phyloP scores from a whole-genome alignment of 2,329 filamentous ascomycete genomes.

The Aaosphaeria pasadenensis region DNA sequence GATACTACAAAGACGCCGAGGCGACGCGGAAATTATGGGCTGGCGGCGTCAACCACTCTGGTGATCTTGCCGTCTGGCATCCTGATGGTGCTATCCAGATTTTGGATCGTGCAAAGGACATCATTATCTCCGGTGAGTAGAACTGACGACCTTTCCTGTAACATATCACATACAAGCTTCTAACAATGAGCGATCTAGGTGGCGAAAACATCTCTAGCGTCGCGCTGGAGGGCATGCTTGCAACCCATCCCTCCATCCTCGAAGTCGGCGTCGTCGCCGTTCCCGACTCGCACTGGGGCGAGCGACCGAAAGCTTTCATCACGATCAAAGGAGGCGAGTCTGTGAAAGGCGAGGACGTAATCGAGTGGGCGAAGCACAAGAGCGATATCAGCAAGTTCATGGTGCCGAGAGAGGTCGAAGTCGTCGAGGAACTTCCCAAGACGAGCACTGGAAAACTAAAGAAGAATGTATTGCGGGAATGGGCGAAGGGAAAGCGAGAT shows the following conservation, averaged over 20 bases:
- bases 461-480: slow-evolving; percentile 89
- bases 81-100: slow-evolving; percentile 89
- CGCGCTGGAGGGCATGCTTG: slow-evolving; percentile 84
- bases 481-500: slow-evolving; percentile 62
- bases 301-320: slow-evolving; percentile 90
- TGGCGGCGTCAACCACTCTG: slow-evolving; percentile 82
- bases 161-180: not conserved
- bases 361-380: slow-evolving; percentile 80
- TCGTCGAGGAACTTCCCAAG: slow-evolving; percentile 88
- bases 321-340: slow-evolving; percentile 69
- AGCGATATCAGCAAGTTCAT: slow-evolving; percentile 87
- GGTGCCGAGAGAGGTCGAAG: slow-evolving; percentile 70
- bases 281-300: slow-evolving; percentile 87
- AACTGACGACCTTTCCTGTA: not conserved
- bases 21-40: slow-evolving; percentile 85
- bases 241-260: slow-evolving; percentile 81
- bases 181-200: slow-evolving; percentile 49
- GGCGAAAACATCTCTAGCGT: slow-evolving; percentile 97
- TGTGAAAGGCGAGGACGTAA: slow-evolving; percentile 65
- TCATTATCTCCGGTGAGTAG: slow-evolving; percentile 82
- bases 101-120: slow-evolving; percentile 90
- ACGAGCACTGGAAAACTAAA: slow-evolving; percentile 95
- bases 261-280: slow-evolving; percentile 91
- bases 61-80: slow-evolving; percentile 92
- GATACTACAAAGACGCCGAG: slow-evolving; percentile 85